Evolutionary conservation across 2,329 filamentous ascomycete genomes (phyloP), one percentile per base, ranked within the genome.

Genomic region (Aspergillus terreus): DNA sequence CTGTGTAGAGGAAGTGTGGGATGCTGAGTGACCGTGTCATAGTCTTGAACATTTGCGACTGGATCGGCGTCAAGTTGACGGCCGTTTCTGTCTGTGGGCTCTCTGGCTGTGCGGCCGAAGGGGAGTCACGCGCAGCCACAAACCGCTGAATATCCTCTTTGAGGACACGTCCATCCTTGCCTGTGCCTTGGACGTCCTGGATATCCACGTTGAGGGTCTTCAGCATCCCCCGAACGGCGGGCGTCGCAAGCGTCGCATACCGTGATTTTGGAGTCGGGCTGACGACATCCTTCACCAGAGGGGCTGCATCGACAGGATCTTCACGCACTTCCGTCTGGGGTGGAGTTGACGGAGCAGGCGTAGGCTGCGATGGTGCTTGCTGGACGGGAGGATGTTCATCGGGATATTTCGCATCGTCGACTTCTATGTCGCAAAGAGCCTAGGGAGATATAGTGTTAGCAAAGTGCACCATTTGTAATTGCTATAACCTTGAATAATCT

Each of bases 1-100:
- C 91, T 36, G 90, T 87, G 75, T 95, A 99, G 54, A 97, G 83
- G 74, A 99, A 96, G 73, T 97, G 94, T 0, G 94, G 94, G 62
- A 96, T 97, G 46, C 74, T 83, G 57, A 99, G 81, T 2, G 92
- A 96, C 52, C 85, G 85, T 12, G 92, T 96, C 94, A 99, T 99
- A 54, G 85, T 82, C 76, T 95, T 96, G 84, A 96, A 97, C 94
- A 99, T 99, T 67, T 90, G 87, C 35, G 82, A 80, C 74, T 97
- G 92, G 12, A 89, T 87, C 35, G 85, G 86, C 11, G 89, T 89
- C 55, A 99, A 77, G 51, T 82, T 76, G 30, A 86, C 78, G 2
- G 78, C 72, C 7, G 84, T 87, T 71, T 97, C 94, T 49, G 75
- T 76, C 69, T 88, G 65, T 38, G 66, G 54, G 43, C 75, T 60